Conservation (phyloP, 1,284 basidiomycete genomes). For the Cryptococcus sp. region DNA sequence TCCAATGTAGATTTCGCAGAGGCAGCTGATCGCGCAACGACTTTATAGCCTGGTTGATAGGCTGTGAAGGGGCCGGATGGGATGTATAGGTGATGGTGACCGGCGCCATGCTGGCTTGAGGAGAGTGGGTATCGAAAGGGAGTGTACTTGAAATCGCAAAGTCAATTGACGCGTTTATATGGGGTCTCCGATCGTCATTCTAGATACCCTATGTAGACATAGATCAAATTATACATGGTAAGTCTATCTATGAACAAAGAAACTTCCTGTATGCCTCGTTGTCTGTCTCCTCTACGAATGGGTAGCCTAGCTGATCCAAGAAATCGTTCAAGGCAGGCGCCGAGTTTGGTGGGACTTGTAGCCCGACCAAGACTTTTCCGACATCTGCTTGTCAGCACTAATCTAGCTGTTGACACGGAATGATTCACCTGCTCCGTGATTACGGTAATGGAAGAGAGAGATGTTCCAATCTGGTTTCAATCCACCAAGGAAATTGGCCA, state of each 20-base stretch:
- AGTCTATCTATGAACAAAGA: conserved; percentile 42
- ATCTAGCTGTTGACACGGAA: neutral
- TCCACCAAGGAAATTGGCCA: conserved; percentile 81
- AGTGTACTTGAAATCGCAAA: neutral
- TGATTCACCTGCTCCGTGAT: conserved; percentile 82
- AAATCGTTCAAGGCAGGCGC: conserved; percentile 65
- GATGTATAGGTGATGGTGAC: conserved; percentile 40
- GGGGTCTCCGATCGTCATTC: neutral
- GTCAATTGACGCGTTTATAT: neutral
- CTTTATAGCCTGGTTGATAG: conserved; percentile 19
- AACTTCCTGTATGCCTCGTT: conserved; percentile 82
- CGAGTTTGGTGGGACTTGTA: conserved; percentile 78
- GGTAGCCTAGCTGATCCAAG: conserved; percentile 73
- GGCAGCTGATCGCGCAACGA: conserved; percentile 72
- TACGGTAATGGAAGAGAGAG: conserved; percentile 93
- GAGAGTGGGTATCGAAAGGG: neutral
- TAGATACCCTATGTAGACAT: neutral
- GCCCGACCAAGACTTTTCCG: conserved; percentile 85
- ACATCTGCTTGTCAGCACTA: conserved; percentile 57
- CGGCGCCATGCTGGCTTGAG: conserved; percentile 17
- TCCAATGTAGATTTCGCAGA: conserved; percentile 86
- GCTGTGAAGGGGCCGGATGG: conserved; percentile 2
- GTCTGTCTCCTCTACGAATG: conserved; percentile 87
- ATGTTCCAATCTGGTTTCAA: conserved; percentile 89
- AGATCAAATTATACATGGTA: neutral